Conservation (phyloP, 2,329 filamentous ascomycete species). For the Fusarium redolens region DNA sequence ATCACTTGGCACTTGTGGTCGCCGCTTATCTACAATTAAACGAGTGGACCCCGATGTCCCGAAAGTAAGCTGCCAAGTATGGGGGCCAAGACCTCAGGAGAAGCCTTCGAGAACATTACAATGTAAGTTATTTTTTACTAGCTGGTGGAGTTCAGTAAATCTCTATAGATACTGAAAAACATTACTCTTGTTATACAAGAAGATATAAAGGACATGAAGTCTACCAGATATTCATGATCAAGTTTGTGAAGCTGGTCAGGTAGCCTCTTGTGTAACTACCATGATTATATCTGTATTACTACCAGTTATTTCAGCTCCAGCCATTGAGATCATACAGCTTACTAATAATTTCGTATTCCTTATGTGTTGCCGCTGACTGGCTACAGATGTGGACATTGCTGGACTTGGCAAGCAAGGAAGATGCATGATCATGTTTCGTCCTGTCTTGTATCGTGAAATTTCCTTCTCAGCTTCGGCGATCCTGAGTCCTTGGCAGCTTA, state of each 20-base stretch:
- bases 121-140: background rate
- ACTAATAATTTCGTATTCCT: background rate
- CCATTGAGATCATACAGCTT: background rate
- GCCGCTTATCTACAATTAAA: constrained; percentile 14
- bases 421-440: background rate
- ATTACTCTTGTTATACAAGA: fast-evolving
- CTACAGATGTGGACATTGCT: background rate
- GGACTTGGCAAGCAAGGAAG: background rate
- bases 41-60: constrained; percentile 3
- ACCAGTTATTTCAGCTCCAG: background rate
- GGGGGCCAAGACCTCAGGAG: background rate
- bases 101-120: background rate
- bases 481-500: background rate
- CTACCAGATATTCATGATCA: too few relatives aligned
- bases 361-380: fast-evolving
- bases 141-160: background rate
- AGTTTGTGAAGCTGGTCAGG: background rate
- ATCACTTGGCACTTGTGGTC: background rate
- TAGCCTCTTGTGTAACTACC: too few relatives aligned
- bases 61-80: background rate
- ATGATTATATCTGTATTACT: background rate
- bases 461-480: background rate
- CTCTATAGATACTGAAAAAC: background rate
- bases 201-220: fast-evolving
- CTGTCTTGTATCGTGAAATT: background rate